A percentile compares a stretch with the other conserved stretches of the same genome.
Conservation (phyloP, 257 asterid genomes). For the Fraxinus quadrangulata region DNA sequence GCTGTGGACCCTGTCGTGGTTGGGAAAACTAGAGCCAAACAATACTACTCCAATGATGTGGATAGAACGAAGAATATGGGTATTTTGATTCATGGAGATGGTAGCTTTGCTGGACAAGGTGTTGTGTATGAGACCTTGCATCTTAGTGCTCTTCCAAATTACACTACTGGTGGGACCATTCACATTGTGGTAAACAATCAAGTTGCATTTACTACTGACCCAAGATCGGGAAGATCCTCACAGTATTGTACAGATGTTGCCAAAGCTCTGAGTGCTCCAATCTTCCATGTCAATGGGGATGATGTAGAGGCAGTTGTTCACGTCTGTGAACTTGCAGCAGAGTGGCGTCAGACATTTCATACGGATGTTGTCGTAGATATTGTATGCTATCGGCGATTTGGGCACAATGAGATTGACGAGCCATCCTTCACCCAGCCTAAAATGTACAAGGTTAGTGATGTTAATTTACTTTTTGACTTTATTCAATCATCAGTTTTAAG, state of each 20-base stretch:
- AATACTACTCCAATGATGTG: conserved; percentile 74
- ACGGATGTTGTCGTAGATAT: conserved; percentile 94
- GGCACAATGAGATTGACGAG: conserved; percentile 95
- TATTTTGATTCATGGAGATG: conserved; percentile 88
- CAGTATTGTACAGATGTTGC: conserved; percentile 99
- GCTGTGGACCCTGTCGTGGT: conserved; percentile 93
- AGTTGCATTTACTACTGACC: conserved; percentile 97
- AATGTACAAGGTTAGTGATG: conserved; percentile 71
- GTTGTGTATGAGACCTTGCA: conserved; percentile 97
- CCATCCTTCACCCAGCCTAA: conserved; percentile 96
- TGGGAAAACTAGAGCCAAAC: conserved; percentile 95
- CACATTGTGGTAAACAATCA: conserved; percentile 97
- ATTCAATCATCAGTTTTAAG: background rate
- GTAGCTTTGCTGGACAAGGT: conserved; percentile 98
- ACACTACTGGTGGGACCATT: conserved; percentile 93
- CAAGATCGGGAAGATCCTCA: conserved; percentile 88
- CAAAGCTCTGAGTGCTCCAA: conserved; percentile 88
- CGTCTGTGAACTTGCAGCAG: conserved; percentile 97
- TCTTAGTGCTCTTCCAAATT: conserved; percentile 97
- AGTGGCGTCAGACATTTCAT: conserved; percentile 96
- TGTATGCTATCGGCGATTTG: conserved; percentile 91
- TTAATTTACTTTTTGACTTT: conserved; percentile 12
- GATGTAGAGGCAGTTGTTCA: conserved; percentile 93
- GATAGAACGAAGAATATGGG: conserved; percentile 85
- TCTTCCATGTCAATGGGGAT: conserved; percentile 95